Percentiles rank a stretch among this genome's conserved stretches.
Evolutionary conservation across 345 rosid genomes (phyloP).

Genomic region (Brassica rapa): DNA sequence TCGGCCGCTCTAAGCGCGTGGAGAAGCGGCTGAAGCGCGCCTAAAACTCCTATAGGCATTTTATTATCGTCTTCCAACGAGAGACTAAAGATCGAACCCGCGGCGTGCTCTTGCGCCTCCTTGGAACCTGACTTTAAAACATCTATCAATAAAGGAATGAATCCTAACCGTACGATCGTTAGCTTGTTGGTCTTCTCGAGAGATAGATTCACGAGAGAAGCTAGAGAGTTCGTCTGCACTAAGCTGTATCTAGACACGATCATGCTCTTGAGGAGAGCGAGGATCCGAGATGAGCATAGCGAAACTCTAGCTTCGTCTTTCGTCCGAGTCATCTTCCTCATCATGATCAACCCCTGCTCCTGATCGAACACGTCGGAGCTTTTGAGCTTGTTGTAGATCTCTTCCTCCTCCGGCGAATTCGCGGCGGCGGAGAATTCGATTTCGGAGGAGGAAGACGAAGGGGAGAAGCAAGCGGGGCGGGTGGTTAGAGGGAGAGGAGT

Average conservation of each 20-base stretch:
- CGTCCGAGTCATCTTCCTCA: slow-evolving; percentile 40
- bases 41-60: slow-evolving; percentile 79
- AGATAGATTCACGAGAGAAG: slow-evolving; percentile 74
- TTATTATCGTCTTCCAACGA: slow-evolving; percentile 77
- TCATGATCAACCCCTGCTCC: slow-evolving; percentile 39
- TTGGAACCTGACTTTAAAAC: slow-evolving; percentile 63
- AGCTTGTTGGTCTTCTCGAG: slow-evolving; percentile 66
- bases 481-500: slow-evolving; percentile 77
- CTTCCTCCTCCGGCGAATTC: slow-evolving; percentile 32
- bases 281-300: slow-evolving; percentile 27
- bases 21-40: slow-evolving; percentile 76
- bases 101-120: slow-evolving; percentile 81
- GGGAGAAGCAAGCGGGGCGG: slow-evolving; percentile 74
- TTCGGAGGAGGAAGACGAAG: slow-evolving; percentile 57
- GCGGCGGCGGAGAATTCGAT: slow-evolving; percentile 10
- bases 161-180: slow-evolving; percentile 71
- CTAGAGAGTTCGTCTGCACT: slow-evolving; percentile 43
- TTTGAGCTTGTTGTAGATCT: slow-evolving; percentile 32
- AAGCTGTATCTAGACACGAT: slow-evolving; percentile 34
- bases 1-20: slow-evolving; percentile 55
- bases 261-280: slow-evolving; percentile 9
- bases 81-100: slow-evolving; percentile 77
- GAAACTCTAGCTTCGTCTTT: slow-evolving; percentile 32
- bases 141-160: slow-evolving; percentile 64
- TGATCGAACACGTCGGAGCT: slow-evolving; percentile 26